A percentile compares a stretch with the other conserved stretches of the same genome.
phyloP scores from a whole-genome alignment of 1,284 basidiomycete species.

The Termitomyces sp. region DNA sequence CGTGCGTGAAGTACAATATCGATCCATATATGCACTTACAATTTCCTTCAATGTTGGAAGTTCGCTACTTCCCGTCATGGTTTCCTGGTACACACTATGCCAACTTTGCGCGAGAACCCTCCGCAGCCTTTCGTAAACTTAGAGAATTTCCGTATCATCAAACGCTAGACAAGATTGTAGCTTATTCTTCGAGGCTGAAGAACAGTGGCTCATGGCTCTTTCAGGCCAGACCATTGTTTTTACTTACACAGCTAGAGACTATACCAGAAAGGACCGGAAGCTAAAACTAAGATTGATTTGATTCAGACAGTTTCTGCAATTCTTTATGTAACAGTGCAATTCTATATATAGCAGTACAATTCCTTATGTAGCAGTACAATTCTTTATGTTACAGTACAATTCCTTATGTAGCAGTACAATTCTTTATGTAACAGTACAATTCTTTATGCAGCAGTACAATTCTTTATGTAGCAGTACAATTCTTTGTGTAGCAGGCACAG shows the following conservation, averaged over 20 bases:
- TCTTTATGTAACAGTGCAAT: slow-evolving; percentile 22
- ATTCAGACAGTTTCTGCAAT: slow-evolving; percentile 18
- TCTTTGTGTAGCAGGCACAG: slow-evolving; percentile 22
- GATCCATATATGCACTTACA: background rate
- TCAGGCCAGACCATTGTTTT: slow-evolving; percentile 21
- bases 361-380: too few relatives aligned
- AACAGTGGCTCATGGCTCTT: background rate
- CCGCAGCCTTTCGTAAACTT: slow-evolving; percentile 10
- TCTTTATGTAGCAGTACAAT: too few relatives aligned
- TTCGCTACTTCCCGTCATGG: slow-evolving; percentile 25
- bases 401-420: too few relatives aligned
- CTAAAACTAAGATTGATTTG: slow-evolving; percentile 13
- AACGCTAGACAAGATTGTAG: slow-evolving; percentile 19
- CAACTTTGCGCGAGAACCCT: slow-evolving; percentile 14
- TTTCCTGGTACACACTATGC: slow-evolving; percentile 27
- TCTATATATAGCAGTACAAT: too few relatives aligned
- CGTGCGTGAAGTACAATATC: slow-evolving; percentile 16
- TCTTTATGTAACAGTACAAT: too few relatives aligned
- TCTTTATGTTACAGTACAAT: too few relatives aligned
- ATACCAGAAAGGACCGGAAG: slow-evolving; percentile 1
- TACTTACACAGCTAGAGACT: slow-evolving; percentile 20
- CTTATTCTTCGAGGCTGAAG: background rate
- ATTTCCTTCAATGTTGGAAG: slow-evolving; percentile 10
- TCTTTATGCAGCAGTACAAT: too few relatives aligned
- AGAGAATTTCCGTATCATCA: slow-evolving; percentile 20